Base-by-base conservation (phyloP, 2,329 filamentous ascomycete species). In the Colletotrichum nymphaeae region DNA sequence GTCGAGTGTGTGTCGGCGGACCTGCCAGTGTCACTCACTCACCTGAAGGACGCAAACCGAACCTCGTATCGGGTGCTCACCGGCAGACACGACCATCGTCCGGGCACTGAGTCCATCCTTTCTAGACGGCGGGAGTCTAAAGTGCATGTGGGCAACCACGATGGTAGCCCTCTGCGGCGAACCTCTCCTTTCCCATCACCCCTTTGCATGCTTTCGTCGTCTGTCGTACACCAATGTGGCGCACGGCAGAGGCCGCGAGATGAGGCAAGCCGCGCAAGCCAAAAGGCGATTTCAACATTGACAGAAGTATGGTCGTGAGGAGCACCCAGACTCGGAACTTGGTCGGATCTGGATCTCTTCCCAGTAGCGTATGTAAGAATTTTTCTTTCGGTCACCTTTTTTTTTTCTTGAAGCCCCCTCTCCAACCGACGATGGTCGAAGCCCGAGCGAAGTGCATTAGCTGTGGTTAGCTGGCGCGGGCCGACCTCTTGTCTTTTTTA, bases 201-300 rank as follows among this genome's bases (percentile, higher is more conserved):
- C 42, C 30, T 24, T 37, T 52, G 26, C 19, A 14, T 30, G 9
- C 37, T 19, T 42, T 12, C 14, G 14, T 42, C 37, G 37, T 42
- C 16, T 42, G 16, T 22, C 24, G 52, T 24, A 22, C 28, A 49
- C 19, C 16, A 42, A 42, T 22, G 65, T 63, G 53, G 69, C 59
- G 42, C 30, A 69, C 66, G 69, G 65, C 66, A 69, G 53, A 69
- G 59, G 66, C 52, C 53, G 26, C 67, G 69, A 72, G 52, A 69
- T n/a, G 53, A 42, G n/a, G 16, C 14, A 30, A 37, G 53, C 58
- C 69, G 59, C 26, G 58, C 37, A 57, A 37, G n/a, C 46, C 55
- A 22, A 55, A 35, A 1, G 32, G 16, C 16, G 26, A 19, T 35
- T 49, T 32, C 30, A 16, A 42, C 9, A 30, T 49, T 22, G 19